Conservation (phyloP, 2,329 filamentous ascomycete genomes). For the Beauveria pseudobassiana region DNA sequence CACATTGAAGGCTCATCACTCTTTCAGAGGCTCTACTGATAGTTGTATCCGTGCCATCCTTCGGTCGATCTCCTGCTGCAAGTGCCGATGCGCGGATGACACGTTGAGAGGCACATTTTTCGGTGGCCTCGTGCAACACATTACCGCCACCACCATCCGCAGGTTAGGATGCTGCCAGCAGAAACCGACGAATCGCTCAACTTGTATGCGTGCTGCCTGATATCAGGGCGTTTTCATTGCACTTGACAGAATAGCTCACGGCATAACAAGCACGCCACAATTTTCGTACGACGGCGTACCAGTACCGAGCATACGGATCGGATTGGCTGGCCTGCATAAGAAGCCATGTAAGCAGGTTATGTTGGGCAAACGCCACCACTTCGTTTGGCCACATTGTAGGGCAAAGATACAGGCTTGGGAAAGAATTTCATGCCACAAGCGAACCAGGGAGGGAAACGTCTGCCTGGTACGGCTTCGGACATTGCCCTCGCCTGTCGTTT, state of each 20-base stretch:
- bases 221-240: background rate
- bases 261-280: background rate
- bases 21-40: background rate
- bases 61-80: slow-evolving; percentile 4
- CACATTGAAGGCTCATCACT: background rate
- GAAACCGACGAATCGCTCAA: background rate
- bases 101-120: slow-evolving; percentile 7
- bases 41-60: background rate
- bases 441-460: too few relatives aligned
- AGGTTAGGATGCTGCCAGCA: background rate
- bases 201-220: background rate
- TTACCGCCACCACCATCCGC: background rate
- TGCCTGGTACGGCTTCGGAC: background rate
- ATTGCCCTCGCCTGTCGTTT: background rate
- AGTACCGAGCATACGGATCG: background rate
- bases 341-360: background rate
- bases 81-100: slow-evolving; percentile 7
- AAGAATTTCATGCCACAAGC: background rate
- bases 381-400: background rate
- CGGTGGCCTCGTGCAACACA: slow-evolving; percentile 2
- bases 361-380: background rate
- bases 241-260: background rate
- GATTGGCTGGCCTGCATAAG: background rate
- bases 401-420: background rate
- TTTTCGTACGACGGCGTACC: background rate